Conservation (phyloP, 352 stramenopile genomes). For the Halophytophthora batemanensis region DNA sequence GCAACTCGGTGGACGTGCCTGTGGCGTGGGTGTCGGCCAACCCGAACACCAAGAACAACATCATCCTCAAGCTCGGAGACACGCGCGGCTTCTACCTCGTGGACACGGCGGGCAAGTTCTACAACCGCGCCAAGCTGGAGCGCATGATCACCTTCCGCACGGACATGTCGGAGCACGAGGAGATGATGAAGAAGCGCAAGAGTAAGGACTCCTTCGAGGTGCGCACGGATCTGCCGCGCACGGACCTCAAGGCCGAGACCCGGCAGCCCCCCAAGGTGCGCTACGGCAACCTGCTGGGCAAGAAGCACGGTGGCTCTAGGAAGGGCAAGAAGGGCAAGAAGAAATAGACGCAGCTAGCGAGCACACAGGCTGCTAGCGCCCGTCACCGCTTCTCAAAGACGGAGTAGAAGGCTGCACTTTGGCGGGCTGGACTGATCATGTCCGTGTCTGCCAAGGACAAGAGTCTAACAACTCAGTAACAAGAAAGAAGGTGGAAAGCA, state of each 20-base stretch:
- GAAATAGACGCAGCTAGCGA: slow-evolving; percentile 15
- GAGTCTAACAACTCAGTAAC: not conserved
- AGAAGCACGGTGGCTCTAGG: slow-evolving; percentile 26
- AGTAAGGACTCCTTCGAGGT: slow-evolving; percentile 46
- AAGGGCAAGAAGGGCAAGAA: slow-evolving; percentile 26
- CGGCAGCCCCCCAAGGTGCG: slow-evolving; percentile 24
- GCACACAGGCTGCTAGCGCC: not conserved
- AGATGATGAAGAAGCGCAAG: slow-evolving; percentile 55
- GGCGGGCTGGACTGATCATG: not conserved
- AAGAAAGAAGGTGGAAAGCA: slow-evolving; percentile 3
- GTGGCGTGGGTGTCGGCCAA: slow-evolving; percentile 68
- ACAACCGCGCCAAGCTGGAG: slow-evolving; percentile 85
- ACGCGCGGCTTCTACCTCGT: slow-evolving; percentile 78
- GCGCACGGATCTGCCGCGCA: slow-evolving; percentile 65
- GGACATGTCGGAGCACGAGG: slow-evolving; percentile 71
- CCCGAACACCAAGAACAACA: slow-evolving; percentile 84
- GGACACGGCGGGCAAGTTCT: slow-evolving; percentile 76
- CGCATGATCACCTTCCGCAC: slow-evolving; percentile 86
- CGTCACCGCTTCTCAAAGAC: no score
- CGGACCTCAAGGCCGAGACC: slow-evolving; percentile 48
- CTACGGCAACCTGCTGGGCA: slow-evolving; percentile 28
- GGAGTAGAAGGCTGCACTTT: no score
- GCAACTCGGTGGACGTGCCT: slow-evolving; percentile 62
- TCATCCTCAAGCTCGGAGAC: slow-evolving; percentile 80
- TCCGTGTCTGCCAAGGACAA: not conserved